Evolutionary conservation across 331 rosid genomes (phyloP), one percentile per base, ranked within the genome.

Genomic region (Quercus lobata): DNA sequence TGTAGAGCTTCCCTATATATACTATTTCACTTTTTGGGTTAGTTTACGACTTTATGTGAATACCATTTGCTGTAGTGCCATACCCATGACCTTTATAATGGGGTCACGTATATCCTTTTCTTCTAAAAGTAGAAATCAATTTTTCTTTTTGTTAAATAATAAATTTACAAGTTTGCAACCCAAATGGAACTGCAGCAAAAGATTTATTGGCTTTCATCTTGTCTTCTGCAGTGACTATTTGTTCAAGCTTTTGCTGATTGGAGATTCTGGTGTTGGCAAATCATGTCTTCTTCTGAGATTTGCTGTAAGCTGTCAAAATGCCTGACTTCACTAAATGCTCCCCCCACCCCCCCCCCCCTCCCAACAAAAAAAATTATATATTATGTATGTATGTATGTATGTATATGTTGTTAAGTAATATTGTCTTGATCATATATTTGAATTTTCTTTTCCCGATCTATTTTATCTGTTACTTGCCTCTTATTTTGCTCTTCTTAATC

Each of bases 231-330:
- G 90, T 72, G 90, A 87, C 76, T 87, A 87, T 80, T 74, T 87
- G 85, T 87, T 87, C 84, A 87, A 87, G 74, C 88, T 87, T 80
- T 77, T 87, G 78, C 87, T 87, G 24, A 87, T 87, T 77, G 90
- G 90, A 71, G 90, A 87, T 58, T 87, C 88, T 12, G 90, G 90
- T 34, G 90, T 87, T 58, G 90, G 90, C 3, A 87, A 87, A 61
- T 87, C 90, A 55, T 87, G 90, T 53, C 90, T 87, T 63, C 90
- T 87, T 11, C 73, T 87, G 83, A 82, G 90, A 81, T 87, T 87
- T 73, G 88, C 88, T 57, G 90, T 87, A 79, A 84, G 90, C 69
- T 41, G 15, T 55, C 15, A 18, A 63, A 54, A 24, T 73, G 32
- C 72, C 24, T 6, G 44, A 18, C 22, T 65, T 57, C 27, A 22